Conservation (phyloP, 1,284 basidiomycete genomes). For the Sanghuangporus baumii region DNA sequence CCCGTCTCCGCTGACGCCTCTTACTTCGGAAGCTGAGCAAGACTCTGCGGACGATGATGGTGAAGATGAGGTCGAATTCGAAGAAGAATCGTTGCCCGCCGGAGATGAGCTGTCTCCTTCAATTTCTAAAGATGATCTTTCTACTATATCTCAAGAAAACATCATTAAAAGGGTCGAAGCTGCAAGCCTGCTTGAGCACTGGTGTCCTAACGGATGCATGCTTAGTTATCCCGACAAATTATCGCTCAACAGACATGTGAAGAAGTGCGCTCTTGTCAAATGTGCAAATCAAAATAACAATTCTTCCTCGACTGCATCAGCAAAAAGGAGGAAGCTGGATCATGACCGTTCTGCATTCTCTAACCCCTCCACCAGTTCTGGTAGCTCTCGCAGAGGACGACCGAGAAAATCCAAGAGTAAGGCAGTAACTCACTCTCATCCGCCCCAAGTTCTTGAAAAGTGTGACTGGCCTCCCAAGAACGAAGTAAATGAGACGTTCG, state of each 20-base stretch:
- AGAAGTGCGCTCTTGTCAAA: background rate
- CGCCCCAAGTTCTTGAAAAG: background rate
- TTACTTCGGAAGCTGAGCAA: background rate
- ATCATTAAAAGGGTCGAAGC: background rate
- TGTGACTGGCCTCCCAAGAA: conserved; percentile 7
- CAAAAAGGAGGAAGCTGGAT: background rate
- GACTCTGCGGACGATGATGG: background rate
- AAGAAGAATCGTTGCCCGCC: background rate
- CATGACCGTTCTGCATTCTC: background rate
- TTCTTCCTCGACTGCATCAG: background rate
- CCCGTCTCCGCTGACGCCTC: background rate
- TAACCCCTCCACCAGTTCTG: background rate
- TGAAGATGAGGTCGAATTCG: background rate
- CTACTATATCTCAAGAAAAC: background rate
- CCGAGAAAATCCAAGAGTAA: background rate
- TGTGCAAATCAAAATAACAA: background rate
- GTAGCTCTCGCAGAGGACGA: background rate
- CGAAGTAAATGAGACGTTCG: background rate
- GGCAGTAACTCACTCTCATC: background rate
- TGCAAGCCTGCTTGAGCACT: background rate
- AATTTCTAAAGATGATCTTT: background rate
- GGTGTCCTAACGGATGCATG: background rate
- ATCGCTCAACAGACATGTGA: background rate
- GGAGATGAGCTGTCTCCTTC: background rate
- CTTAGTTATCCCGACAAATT: background rate